Conservation (phyloP, 2,329 filamentous ascomycete species). For the Biscogniauxia marginata region DNA sequence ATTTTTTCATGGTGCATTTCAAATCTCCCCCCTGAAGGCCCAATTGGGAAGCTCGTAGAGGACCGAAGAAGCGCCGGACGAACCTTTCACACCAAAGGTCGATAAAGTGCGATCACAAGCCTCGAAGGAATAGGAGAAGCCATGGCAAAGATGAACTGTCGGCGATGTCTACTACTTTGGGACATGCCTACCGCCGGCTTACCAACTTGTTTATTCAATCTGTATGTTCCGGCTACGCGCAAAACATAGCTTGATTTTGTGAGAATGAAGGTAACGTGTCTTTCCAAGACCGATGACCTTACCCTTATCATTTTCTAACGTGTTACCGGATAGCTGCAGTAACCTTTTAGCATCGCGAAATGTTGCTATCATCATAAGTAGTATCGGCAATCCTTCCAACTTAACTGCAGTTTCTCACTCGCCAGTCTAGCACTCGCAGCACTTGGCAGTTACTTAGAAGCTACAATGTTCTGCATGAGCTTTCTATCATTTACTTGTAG, state of each 20-base stretch:
- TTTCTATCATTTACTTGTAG: not conserved
- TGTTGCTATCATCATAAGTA: not conserved
- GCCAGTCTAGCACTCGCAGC: not conserved
- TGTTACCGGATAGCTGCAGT: not conserved
- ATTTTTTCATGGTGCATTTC: not conserved
- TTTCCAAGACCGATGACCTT: not conserved
- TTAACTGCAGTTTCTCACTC: not conserved
- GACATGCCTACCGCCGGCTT: not conserved
- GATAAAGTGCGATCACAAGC: slow-evolving; percentile 3
- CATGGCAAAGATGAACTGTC: slow-evolving; percentile 6
- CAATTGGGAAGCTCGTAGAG: slow-evolving; percentile 16
- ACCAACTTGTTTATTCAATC: not conserved
- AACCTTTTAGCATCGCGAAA: not conserved
- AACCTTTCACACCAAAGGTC: slow-evolving; percentile 4
- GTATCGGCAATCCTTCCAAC: not conserved
- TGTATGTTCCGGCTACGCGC: not conserved
- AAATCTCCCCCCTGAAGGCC: not conserved
- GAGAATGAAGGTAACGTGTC: not conserved
- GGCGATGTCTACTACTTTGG: not conserved
- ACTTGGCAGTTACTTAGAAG: not conserved
- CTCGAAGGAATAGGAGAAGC: not conserved
- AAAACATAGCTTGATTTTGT: not conserved
- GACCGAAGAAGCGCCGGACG: slow-evolving; percentile 19
- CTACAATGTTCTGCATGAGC: not conserved
- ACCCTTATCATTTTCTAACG: not conserved